Percentiles rank a stretch among this genome's conserved stretches.
phyloP scores from a whole-genome alignment of 805 yeast species.

The Cyberlindnera subsufficiens region DNA sequence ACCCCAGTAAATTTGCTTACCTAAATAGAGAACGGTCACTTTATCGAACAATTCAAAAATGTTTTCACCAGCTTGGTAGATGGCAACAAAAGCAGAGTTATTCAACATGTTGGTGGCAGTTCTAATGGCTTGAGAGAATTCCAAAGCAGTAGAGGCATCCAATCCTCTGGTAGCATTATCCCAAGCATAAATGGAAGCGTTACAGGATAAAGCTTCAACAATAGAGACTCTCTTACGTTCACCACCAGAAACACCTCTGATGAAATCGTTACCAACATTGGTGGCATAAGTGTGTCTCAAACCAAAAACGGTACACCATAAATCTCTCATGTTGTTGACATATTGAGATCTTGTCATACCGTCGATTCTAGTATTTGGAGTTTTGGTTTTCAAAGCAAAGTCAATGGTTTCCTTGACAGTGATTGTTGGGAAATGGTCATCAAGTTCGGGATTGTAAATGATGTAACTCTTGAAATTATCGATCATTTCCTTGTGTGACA shows the following conservation, averaged over 20 bases:
- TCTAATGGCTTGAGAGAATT: slow-evolving; percentile 48
- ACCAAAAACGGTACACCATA: slow-evolving; percentile 48
- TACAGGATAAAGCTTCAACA: slow-evolving; percentile 49
- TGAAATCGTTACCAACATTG: slow-evolving; percentile 59
- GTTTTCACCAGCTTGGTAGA: slow-evolving; percentile 53
- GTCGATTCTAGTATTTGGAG: slow-evolving; percentile 52
- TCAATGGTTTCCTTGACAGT: slow-evolving; percentile 56
- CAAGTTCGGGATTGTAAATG: slow-evolving; percentile 60
- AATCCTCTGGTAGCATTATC: slow-evolving; percentile 64
- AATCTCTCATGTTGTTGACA: slow-evolving; percentile 43
- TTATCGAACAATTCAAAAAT: slow-evolving; percentile 50
- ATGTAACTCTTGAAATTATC: slow-evolving; percentile 54
- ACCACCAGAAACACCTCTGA: slow-evolving; percentile 73
- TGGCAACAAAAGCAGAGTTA: slow-evolving; percentile 53
- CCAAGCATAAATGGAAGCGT: slow-evolving; percentile 46
- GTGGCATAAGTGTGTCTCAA: slow-evolving; percentile 53
- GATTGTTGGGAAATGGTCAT: slow-evolving; percentile 55
- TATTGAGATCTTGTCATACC: slow-evolving; percentile 46
- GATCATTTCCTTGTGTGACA: slow-evolving; percentile 38
- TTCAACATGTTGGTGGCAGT: slow-evolving; percentile 42
- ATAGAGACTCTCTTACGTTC: slow-evolving; percentile 70
- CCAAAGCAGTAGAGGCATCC: slow-evolving; percentile 60
- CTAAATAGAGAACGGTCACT: slow-evolving; percentile 48
- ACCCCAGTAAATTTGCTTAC: slow-evolving; percentile 52
- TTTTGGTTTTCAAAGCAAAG: slow-evolving; percentile 48